phyloP scores from a whole-genome alignment of 176 grass and related monocot genomes.

The Cenchrus americanus region DNA sequence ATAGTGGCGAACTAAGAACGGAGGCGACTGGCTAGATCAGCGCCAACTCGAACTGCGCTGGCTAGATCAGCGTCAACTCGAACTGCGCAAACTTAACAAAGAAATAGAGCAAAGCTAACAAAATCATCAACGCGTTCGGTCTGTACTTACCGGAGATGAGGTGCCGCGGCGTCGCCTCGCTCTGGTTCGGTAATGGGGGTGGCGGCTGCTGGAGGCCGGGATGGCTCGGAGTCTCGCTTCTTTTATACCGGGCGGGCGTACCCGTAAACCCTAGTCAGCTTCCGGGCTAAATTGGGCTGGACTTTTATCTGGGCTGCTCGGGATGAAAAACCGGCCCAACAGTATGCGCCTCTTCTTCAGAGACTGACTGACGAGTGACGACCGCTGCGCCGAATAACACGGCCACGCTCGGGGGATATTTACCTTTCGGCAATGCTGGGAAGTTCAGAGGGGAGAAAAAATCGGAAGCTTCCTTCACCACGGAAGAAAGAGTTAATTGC shows the following conservation, averaged over 20 bases:
- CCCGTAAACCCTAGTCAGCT: slow-evolving; percentile 50
- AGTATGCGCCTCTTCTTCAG: background rate
- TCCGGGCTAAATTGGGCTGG: background rate
- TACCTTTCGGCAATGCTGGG: too few species aligned
- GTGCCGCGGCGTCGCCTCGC: slow-evolving; percentile 24
- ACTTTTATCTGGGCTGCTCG: too few species aligned
- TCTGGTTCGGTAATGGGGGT: slow-evolving; percentile 4
- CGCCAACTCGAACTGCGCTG: background rate
- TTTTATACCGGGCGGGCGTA: slow-evolving; percentile 28
- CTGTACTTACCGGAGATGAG: slow-evolving; percentile 42
- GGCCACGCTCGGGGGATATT: too few species aligned
- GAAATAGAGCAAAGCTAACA: background rate
- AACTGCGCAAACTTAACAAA: background rate
- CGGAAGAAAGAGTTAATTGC: too few species aligned
- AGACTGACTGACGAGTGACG: too few species aligned
- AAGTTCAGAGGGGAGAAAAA: too few species aligned
- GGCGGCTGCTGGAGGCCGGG: slow-evolving; percentile 23
- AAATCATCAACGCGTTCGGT: too few species aligned
- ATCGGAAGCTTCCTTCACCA: too few species aligned
- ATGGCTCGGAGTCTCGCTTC: background rate
- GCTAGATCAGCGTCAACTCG: background rate
- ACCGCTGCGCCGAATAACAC: background rate
- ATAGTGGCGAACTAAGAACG: too few species aligned
- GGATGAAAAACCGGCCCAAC: background rate
- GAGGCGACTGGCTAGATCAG: background rate